Base-by-base conservation (phyloP, 2,329 filamentous ascomycete species). In the Anthostomella pinea region DNA sequence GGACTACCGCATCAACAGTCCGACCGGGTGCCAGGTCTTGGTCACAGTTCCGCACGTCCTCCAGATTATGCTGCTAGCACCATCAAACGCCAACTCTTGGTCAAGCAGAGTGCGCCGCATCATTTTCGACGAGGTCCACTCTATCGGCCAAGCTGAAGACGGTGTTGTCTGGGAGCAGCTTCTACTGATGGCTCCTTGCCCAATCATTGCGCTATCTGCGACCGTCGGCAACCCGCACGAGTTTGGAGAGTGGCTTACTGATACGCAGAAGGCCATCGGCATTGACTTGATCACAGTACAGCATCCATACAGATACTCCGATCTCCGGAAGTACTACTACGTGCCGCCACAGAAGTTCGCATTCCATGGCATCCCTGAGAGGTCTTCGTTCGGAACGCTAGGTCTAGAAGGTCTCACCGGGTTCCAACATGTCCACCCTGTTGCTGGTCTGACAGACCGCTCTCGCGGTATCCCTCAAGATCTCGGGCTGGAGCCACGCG, bases 101-200 rank as follows among this genome's bases (percentile, higher is more conserved):
- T 75, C 83, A 0, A 69, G 70, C 3, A 68, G 81, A 34, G 73
- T 90, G 10, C 85, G 79, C 50, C 73, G 83, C 31, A 88, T 90
- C 54, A 87, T 90, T 33, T 90, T 90, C 40, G 85, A 91, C 52
- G 85, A 91, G 62, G 80, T 90, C 2, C 85, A 91, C 56, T 87
- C 78, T 21, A 90, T 91, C 41, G 83, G 85, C 0, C 80, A 89
- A 55, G 75, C 80, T 0, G 81, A 88, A 6, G 85, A 90, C 47
- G 85, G 85, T 34, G 65, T 88, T 2, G 69, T 89, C 3, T 91
- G 84, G 85, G 85, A 91, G 51, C 85, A 90, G 53, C 68, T 91
- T 3, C 65, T 90, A 2, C 70, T 90, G 1, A 70, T 87, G 43
- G 76, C 84, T 0, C 84, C 84, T 1, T 90, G 84, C 48, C 85